phyloP scores from a whole-genome alignment of 2,329 filamentous ascomycete genomes.

The Juglanconis oblonga region DNA sequence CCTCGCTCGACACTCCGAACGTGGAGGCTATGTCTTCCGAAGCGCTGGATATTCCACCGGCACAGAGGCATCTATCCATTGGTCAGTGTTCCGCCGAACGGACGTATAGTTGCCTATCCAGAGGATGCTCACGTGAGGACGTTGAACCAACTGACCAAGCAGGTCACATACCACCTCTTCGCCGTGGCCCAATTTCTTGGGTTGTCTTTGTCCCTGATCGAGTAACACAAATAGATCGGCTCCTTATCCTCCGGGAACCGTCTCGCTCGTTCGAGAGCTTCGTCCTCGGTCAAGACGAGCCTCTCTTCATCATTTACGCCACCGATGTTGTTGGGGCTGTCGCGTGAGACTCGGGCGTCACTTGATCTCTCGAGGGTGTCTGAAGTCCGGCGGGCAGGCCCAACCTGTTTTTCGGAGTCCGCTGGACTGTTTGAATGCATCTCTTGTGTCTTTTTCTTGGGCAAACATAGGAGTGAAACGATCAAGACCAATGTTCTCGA shows the following conservation, averaged over 20 bases:
- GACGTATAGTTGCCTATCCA: background rate
- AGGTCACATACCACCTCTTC: constrained; percentile 13
- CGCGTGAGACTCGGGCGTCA: background rate
- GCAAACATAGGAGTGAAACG: too few species aligned
- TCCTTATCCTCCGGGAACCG: background rate
- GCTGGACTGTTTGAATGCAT: background rate
- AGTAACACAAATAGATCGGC: constrained; percentile 5
- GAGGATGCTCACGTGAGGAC: constrained; percentile 2
- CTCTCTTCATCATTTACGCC: background rate
- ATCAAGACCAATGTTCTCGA: too few species aligned
- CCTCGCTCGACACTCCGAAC: constrained; percentile 1
- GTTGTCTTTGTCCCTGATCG: constrained; percentile 3
- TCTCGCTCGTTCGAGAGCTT: constrained; percentile 4
- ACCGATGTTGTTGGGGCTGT: background rate
- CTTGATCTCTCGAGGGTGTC: background rate
- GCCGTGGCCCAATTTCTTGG: constrained; percentile 5
- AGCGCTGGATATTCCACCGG: constrained; percentile 8
- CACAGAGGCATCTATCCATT: constrained; percentile 6
- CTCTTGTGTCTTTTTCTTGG: background rate
- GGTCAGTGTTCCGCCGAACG: background rate
- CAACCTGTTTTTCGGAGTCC: background rate
- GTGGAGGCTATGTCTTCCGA: background rate
- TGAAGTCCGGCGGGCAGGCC: background rate
- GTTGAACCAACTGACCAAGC: constrained; percentile 11
- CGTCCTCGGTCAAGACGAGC: constrained; percentile 1